A percentile compares a stretch with the other conserved stretches of the same genome.
Conservation (phyloP, 106 monocot species). For the Dioscorea dumetorum region DNA sequence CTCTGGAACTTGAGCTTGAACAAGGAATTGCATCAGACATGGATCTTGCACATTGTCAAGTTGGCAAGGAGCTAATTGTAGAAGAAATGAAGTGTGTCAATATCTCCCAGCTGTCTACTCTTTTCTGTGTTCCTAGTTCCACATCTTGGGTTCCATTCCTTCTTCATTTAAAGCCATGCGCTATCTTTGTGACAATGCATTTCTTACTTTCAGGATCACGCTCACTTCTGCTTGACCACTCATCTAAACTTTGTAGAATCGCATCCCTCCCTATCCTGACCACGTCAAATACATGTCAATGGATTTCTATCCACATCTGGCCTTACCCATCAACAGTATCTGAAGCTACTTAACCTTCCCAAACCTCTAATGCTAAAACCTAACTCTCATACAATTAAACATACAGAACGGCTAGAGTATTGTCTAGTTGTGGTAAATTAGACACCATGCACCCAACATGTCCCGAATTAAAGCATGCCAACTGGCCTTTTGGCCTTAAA, state of each 20-base stretch:
- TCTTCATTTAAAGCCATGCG: slow-evolving; percentile 14
- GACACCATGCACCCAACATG: too few relatives aligned
- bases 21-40: slow-evolving; percentile 10
- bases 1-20: slow-evolving; percentile 30
- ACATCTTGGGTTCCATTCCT: slow-evolving; percentile 7
- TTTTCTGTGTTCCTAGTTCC: slow-evolving; percentile 12
- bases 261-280: slow-evolving; percentile 12
- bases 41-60: slow-evolving; percentile 20
- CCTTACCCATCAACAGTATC: slow-evolving; percentile 22
- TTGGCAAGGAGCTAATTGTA: slow-evolving; percentile 20
- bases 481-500: too few relatives aligned
- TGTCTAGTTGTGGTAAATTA: too few relatives aligned
- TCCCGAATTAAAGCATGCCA: too few relatives aligned
- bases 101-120: slow-evolving; percentile 26
- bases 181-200: slow-evolving; percentile 8
- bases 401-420: too few relatives aligned
- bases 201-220: slow-evolving; percentile 18
- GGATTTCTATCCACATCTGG: slow-evolving; percentile 12
- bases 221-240: not conserved
- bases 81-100: slow-evolving; percentile 16
- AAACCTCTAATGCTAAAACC: slow-evolving; percentile 13
- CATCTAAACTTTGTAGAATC: slow-evolving; percentile 17
- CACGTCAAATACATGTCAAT: slow-evolving; percentile 5
- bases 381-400: slow-evolving; percentile 14
- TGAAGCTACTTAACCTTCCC: slow-evolving; percentile 22